A percentile compares a stretch with the other conserved stretches of the same genome.
These are phyloP conservation scores for Nannochloris sp. DNA, from an alignment of 139 green algal genomes.

Conservation along the genomic window DNA sequence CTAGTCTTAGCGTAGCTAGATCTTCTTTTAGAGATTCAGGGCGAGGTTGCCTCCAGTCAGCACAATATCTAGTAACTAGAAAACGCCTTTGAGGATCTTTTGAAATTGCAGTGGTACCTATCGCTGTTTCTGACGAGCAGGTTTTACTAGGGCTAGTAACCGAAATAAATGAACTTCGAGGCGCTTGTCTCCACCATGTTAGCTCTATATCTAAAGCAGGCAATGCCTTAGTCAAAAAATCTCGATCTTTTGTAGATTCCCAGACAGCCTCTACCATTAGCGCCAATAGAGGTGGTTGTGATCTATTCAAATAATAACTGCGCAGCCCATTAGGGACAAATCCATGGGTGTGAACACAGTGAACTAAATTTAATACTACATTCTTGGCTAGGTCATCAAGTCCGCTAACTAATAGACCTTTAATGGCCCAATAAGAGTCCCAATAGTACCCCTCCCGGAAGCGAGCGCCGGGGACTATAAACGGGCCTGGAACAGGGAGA, in stretches of 20 bases:
- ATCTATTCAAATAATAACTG: constrained; percentile 92
- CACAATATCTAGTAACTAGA: constrained; percentile 68
- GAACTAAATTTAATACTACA: constrained; percentile 68
- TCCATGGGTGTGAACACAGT: constrained; percentile 53
- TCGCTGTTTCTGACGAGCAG: constrained; percentile 17
- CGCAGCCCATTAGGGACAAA: constrained; percentile 83
- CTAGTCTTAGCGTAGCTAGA: neutral
- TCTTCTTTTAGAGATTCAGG: constrained; percentile 74
- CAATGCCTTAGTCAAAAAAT: constrained; percentile 40
- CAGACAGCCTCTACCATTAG: constrained; percentile 45
- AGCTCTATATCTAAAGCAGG: constrained; percentile 64
- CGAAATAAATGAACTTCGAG: too few species aligned
- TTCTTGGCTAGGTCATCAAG: constrained; percentile 37
- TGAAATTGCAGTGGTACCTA: neutral
- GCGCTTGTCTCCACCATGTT: constrained; percentile 56
- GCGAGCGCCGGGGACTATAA: constrained; percentile 74
- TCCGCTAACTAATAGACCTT: constrained; percentile 68
- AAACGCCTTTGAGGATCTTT: constrained; percentile 15
- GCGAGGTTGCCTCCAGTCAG: constrained; percentile 57
- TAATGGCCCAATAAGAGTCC: constrained; percentile 80
- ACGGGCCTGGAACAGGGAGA: constrained; percentile 61
- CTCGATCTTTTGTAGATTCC: constrained; percentile 18
- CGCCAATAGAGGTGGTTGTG: constrained; percentile 78
- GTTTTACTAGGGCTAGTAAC: too few species aligned
- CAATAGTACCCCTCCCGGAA: constrained; percentile 88